Percentiles rank a stretch among this genome's conserved stretches.
Evolutionary conservation across 768 basidiomycete genomes (phyloP).

Genomic region (Filobasidium floriforme): DNA sequence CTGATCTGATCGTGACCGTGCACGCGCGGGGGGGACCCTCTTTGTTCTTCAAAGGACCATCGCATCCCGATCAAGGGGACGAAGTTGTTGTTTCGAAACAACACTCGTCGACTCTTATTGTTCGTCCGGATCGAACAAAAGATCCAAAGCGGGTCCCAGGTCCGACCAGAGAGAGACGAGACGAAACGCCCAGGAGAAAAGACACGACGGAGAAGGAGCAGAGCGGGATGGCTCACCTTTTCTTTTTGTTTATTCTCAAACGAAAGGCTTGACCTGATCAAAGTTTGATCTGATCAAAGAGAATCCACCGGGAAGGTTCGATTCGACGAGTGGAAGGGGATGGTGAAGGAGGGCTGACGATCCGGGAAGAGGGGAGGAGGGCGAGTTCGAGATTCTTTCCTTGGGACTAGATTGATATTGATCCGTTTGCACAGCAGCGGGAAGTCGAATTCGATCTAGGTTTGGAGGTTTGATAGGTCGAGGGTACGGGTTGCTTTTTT

Average conservation of each 20-base stretch:
- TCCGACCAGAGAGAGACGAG: background rate
- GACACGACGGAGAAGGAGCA: background rate
- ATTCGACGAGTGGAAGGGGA: background rate
- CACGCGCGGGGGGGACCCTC: too few relatives aligned
- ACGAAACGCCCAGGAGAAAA: background rate
- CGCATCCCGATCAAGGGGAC: too few relatives aligned
- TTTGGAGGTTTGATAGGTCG: background rate
- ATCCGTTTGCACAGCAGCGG: constrained; percentile 4
- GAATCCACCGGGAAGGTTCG: background rate
- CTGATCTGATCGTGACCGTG: too few relatives aligned
- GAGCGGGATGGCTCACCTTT: background rate
- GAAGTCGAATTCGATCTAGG: background rate
- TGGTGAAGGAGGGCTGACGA: background rate
- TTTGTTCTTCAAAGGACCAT: too few relatives aligned
- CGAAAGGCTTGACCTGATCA: too few relatives aligned
- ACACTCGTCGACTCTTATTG: too few relatives aligned
- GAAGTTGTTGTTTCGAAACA: too few relatives aligned
- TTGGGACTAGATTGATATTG: background rate
- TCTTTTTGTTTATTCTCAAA: too few relatives aligned
- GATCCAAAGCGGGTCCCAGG: background rate
- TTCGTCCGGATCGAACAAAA: background rate
- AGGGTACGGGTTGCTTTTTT: background rate
- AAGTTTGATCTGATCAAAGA: too few relatives aligned
- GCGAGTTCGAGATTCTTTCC: background rate
- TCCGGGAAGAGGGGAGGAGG: background rate